Evolutionary conservation across 2,329 filamentous ascomycete species (phyloP).

Genomic region (Aspergillus puulaauensis): DNA sequence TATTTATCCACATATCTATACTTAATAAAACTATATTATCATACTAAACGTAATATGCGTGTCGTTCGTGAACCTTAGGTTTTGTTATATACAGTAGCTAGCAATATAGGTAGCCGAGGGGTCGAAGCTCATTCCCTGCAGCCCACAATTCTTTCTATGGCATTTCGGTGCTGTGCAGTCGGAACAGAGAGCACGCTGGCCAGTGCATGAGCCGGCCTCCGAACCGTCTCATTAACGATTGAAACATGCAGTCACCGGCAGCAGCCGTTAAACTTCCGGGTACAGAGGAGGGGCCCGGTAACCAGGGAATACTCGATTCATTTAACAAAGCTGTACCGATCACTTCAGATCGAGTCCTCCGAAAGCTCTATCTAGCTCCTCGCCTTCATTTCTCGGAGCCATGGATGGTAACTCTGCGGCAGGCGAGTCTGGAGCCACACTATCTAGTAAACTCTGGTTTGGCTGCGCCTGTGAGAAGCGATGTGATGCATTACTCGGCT

Average conservation of each 20-base stretch:
- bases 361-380: slow-evolving; percentile 56
- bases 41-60: neutral
- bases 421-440: slow-evolving; percentile 33
- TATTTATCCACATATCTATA: neutral
- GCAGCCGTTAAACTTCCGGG: neutral
- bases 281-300: neutral
- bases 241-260: neutral
- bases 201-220: neutral
- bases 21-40: neutral
- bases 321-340: neutral
- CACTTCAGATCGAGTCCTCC: slow-evolving; percentile 48
- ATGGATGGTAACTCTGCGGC: slow-evolving; percentile 38
- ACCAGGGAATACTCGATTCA: neutral
- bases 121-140: neutral
- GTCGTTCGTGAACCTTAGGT: neutral
- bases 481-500: slow-evolving; percentile 41
- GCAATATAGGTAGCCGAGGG: no score
- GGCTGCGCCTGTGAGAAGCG: slow-evolving; percentile 10
- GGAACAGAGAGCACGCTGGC: neutral
- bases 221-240: neutral
- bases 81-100: neutral
- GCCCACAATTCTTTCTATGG: neutral
- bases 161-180: neutral
- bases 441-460: slow-evolving; percentile 37
- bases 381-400: slow-evolving; percentile 47